Percentiles rank a stretch among this genome's conserved stretches.
Evolutionary conservation across 306 rosid genomes (phyloP).

Genomic region (Myrica gale): DNA sequence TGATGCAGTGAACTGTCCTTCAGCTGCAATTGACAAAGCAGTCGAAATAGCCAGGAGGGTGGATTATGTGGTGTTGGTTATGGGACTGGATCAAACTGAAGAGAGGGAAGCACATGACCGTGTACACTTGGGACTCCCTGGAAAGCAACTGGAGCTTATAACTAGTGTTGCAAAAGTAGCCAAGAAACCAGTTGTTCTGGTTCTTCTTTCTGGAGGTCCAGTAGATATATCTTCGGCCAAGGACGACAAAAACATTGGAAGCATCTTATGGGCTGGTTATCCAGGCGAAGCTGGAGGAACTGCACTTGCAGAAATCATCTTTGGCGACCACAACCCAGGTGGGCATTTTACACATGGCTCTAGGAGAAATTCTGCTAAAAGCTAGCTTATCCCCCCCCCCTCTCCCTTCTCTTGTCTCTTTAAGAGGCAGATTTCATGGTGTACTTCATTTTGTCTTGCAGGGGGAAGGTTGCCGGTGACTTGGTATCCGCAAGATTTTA

Average conservation of each 20-base stretch:
- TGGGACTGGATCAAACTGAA: slow-evolving; percentile 81
- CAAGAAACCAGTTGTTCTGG: slow-evolving; percentile 66
- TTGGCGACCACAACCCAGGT: slow-evolving; percentile 97
- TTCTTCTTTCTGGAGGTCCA: slow-evolving; percentile 83
- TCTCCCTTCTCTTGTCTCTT: background rate
- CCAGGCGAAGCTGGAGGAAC: slow-evolving; percentile 81
- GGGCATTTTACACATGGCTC: background rate
- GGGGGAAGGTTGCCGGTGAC: slow-evolving; percentile 92
- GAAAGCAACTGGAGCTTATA: slow-evolving; percentile 69
- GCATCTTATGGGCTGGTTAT: slow-evolving; percentile 98
- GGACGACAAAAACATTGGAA: slow-evolving; percentile 54
- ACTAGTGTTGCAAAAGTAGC: slow-evolving; percentile 64
- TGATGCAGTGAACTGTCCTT: slow-evolving; percentile 49
- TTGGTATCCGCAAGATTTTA: slow-evolving; percentile 73
- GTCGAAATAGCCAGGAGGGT: slow-evolving; percentile 49
- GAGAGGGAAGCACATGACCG: slow-evolving; percentile 80
- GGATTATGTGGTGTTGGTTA: slow-evolving; percentile 72
- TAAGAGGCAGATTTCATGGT: background rate
- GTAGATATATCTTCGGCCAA: slow-evolving; percentile 74
- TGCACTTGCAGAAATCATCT: slow-evolving; percentile 77
- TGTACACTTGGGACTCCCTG: slow-evolving; percentile 57
- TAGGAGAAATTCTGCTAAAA: background rate
- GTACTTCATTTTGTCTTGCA: slow-evolving; percentile 33
- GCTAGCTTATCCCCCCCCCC: background rate
- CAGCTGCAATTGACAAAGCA: slow-evolving; percentile 52